Evolutionary conservation across 148 eudicot genomes (phyloP).

Genomic region (Arctostaphylos glauca): DNA sequence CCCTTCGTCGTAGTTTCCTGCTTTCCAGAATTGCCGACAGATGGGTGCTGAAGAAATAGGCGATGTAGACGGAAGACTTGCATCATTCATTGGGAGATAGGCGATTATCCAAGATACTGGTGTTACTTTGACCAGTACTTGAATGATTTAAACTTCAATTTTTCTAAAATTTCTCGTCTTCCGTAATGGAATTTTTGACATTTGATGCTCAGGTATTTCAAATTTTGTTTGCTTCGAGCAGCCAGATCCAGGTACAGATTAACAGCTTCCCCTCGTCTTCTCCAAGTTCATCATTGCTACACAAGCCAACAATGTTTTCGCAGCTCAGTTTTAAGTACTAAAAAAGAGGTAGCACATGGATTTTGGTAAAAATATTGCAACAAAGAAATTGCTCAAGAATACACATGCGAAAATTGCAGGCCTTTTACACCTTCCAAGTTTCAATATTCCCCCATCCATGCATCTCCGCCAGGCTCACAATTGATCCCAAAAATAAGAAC

Average conservation of each 20-base stretch:
- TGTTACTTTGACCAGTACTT: slow-evolving; percentile 36
- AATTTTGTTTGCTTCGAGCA: slow-evolving; percentile 20
- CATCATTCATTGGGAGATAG: slow-evolving; percentile 40
- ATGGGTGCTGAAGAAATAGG: slow-evolving; percentile 69
- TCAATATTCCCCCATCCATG: neutral
- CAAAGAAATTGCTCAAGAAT: neutral
- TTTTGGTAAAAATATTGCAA: neutral
- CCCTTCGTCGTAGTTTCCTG: slow-evolving; percentile 64
- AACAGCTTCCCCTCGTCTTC: slow-evolving; percentile 22
- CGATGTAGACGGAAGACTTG: slow-evolving; percentile 46
- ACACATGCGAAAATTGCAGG: neutral
- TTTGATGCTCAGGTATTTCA: slow-evolving; percentile 7
- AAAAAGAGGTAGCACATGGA: neutral
- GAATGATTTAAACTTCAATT: slow-evolving; percentile 28
- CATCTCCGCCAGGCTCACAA: too few relatives aligned
- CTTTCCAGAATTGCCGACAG: slow-evolving; percentile 94
- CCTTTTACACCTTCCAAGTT: neutral
- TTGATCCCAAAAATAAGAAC: too few relatives aligned
- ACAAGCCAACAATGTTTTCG: slow-evolving; percentile 16
- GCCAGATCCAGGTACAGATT: slow-evolving; percentile 13
- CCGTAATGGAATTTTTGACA: slow-evolving; percentile 18
- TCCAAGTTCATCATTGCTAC: slow-evolving; percentile 31
- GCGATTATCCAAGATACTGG: slow-evolving; percentile 38
- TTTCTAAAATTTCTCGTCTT: slow-evolving; percentile 37
- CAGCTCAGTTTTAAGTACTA: slow-evolving; percentile 14